phyloP scores from a whole-genome alignment of 495 filamentous ascomycete species.

The Aspergillus indologenus region DNA sequence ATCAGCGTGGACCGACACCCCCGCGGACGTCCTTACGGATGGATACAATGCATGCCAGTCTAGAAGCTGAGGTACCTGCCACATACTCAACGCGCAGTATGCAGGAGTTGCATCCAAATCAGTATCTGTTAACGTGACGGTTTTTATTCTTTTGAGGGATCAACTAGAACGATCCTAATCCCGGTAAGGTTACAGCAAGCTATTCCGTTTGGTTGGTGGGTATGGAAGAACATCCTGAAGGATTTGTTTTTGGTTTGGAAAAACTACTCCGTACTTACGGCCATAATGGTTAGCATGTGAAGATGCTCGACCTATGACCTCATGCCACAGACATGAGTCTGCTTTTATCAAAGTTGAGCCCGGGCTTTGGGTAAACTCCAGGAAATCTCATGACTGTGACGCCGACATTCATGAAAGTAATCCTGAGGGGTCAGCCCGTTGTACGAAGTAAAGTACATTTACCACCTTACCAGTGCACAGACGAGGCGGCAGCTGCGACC shows the following conservation, averaged over 20 bases:
- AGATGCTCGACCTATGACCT: constrained; percentile 4
- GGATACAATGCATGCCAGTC: too few relatives aligned
- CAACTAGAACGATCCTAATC: constrained; percentile 10
- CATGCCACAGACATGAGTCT: background rate
- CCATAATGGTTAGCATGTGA: background rate
- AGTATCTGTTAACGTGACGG: too few relatives aligned
- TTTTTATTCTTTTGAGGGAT: constrained; percentile 7
- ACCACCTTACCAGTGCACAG: constrained; percentile 15
- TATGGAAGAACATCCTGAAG: constrained; percentile 1
- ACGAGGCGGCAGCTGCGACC: constrained; percentile 16
- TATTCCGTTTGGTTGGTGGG: constrained; percentile 4
- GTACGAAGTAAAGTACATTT: background rate
- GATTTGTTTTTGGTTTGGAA: background rate
- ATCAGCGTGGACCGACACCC: too few relatives aligned
- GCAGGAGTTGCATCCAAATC: too few relatives aligned
- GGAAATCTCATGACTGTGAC: constrained; percentile 2
- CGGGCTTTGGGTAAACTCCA: background rate
- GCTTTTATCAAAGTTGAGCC: background rate
- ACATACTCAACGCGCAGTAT: too few relatives aligned
- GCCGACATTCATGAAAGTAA: background rate
- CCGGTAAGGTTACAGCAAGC: constrained; percentile 2
- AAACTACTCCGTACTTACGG: background rate
- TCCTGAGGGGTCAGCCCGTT: too few relatives aligned
- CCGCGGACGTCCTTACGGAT: too few relatives aligned
- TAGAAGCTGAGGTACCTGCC: too few relatives aligned